Evolutionary conservation across 1,139 yeast genomes (phyloP), one percentile per base, ranked within the genome.

Genomic region (Wickerhamomyces sp.): DNA sequence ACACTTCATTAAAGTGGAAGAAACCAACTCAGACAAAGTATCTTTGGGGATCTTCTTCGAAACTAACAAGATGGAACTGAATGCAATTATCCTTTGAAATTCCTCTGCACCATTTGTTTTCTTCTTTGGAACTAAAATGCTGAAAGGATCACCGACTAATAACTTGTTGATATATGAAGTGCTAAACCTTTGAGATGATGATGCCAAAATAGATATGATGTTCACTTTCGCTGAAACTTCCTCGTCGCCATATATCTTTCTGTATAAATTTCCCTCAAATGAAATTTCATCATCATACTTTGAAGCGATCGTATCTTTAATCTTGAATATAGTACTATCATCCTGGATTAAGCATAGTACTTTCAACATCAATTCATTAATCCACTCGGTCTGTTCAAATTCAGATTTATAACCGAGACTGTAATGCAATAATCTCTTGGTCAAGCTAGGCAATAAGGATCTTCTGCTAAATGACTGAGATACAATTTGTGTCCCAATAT

Each of bases 21-120:
- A 41, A 4, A 68, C 56, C 29, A 56, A 51, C 0, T 50, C 13
- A 2, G 58, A 45, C n/a, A 71, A 43, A 1, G 43, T 42, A 0
- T 44, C 46, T 8, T 47, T 31, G 1, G 54, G 46, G 7, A 59
- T 34, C 6, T 53, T 57, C 18, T 50, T 66, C 63, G 58, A 68
- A 42, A 55, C 71, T 52, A 56, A 66, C 9, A 82, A 57, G 30
- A 85, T 51, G 2, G 85, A 61, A 27, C 82, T 76, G 58, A 78
- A 77, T 32, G 82, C 63, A 44, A 78, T 78, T 10, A 84, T 63
- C 53, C 96, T 70, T 42, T 72, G 72, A 68, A 79, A 69, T 59
- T 87, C 95, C 58, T 86, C 95, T 23, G 66, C 67, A 0, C 87
- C 83, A 61, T 86, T 90, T 0, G 78, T 76, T 43, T 77, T 68